Evolutionary conservation across 345 rosid species (phyloP), one percentile per base, ranked within the genome.

Genomic region (Trapa incisa): DNA sequence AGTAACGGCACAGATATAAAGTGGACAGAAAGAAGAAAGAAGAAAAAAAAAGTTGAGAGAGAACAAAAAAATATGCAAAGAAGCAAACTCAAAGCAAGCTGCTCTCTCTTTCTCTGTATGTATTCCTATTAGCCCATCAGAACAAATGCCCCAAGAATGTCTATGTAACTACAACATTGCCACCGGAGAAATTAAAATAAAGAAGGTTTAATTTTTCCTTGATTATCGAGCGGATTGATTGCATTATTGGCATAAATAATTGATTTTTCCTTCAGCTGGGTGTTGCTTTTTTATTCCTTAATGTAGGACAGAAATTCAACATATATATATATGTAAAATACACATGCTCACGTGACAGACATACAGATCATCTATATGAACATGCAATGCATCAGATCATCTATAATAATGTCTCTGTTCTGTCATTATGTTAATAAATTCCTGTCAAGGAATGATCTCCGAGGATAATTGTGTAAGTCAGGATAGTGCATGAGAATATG

Each of bases 1-100:
- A 65, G 48, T 45, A 45, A 45, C 5, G 65, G 74, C 58, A 66
- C 70, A 81, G 89, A 86, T 73, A 84, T 75, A 84, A 85, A 86
- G 92, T 67, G 75, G 57, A 64, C 29, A 78, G 71, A 77, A 32
- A 37, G 70, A 39, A 48, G 62, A 43, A 39, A 52, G 54, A 61
- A 53, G 41, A 65, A 60, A 22, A 22, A 22, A 22, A 57, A 47
- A 41, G 71, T 73, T 77, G 70, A 77, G 29, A 22, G 80, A 79
- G 82, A 81, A 43, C 68, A 70, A 71, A 65, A 60, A 69, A 63
- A 53, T 57, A 71, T 73, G 72, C 67, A 64, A 66, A 60, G 73
- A 47, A 65, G 36, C 62, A 58, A 58, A 35, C 62, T 7, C 33
- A 58, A 58, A 39, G 3, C 42, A 3, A 1, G 11, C n/a, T n/a